Evolutionary conservation across 2,329 filamentous ascomycete species (phyloP).

Genomic region (Cordyceps tenuipes): DNA sequence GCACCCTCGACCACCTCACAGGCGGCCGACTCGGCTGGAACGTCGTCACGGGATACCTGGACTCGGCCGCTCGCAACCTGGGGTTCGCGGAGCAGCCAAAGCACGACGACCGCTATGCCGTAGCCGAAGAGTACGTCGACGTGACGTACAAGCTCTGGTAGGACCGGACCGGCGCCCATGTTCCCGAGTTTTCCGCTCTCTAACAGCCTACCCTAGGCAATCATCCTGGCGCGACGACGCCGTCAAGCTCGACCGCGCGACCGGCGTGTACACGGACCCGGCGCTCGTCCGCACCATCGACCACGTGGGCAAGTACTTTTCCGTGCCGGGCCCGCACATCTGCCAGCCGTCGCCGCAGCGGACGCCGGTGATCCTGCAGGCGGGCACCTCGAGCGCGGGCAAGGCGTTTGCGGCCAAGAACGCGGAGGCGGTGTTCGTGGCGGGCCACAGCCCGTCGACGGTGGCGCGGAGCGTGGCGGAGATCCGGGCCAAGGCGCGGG

Average conservation of each 20-base stretch:
- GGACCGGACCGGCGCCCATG: slow-evolving; percentile 16
- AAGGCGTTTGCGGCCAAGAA: slow-evolving; percentile 54
- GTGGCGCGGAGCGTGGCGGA: slow-evolving; percentile 49
- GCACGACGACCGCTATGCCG: slow-evolving; percentile 44
- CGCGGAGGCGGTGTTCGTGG: slow-evolving; percentile 57
- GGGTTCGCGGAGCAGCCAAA: slow-evolving; percentile 45
- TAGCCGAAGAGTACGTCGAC: slow-evolving; percentile 51
- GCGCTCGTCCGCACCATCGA: slow-evolving; percentile 52
- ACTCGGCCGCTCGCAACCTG: slow-evolving; percentile 57
- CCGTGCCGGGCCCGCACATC: slow-evolving; percentile 50
- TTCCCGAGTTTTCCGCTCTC: neutral
- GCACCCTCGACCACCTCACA: slow-evolving; percentile 58
- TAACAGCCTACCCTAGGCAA: slow-evolving; percentile 20
- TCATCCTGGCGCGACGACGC: slow-evolving; percentile 53
- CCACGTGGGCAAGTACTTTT: slow-evolving; percentile 52
- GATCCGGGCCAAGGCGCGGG: slow-evolving; percentile 42
- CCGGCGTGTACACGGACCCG: slow-evolving; percentile 36
- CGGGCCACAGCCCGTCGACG: slow-evolving; percentile 45
- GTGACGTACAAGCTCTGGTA: slow-evolving; percentile 55
- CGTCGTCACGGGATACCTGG: slow-evolving; percentile 61
- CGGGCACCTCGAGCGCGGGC: slow-evolving; percentile 52
- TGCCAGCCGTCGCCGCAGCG: slow-evolving; percentile 55
- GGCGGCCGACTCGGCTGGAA: slow-evolving; percentile 44
- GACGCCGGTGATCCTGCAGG: slow-evolving; percentile 56
- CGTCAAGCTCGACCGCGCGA: slow-evolving; percentile 45